These are phyloP conservation scores for Durio zibethinus DNA, from an alignment of 345 rosid genomes.

Conservation along the genomic window DNA sequence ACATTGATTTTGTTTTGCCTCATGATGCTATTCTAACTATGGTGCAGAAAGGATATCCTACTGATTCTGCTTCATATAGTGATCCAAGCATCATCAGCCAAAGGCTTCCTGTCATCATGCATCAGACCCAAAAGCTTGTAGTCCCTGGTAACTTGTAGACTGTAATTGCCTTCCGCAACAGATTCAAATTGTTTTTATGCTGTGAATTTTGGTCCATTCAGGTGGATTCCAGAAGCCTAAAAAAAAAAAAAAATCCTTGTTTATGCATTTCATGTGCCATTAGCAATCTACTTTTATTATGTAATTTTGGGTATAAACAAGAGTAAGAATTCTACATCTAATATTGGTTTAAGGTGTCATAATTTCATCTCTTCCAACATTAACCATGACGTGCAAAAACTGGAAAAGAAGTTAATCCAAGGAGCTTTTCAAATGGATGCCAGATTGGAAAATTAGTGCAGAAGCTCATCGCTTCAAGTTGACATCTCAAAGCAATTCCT, in stretches of 20 bases:
- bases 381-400: background rate
- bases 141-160: slow-evolving; percentile 37
- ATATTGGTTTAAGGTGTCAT: background rate
- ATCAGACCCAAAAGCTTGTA: slow-evolving; percentile 66
- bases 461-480: too few relatives aligned
- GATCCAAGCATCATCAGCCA: slow-evolving; percentile 87
- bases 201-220: slow-evolving; percentile 7
- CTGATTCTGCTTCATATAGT: slow-evolving; percentile 66
- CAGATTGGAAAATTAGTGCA: too few relatives aligned
- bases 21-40: slow-evolving; percentile 18
- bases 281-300: background rate
- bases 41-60: slow-evolving; percentile 85
- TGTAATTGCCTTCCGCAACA: slow-evolving; percentile 8
- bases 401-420: background rate
- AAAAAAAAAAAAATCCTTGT: background rate
- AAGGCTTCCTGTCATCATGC: slow-evolving; percentile 78
- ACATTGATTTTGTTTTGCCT: background rate
- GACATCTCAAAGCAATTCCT: too few relatives aligned
- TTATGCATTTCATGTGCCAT: background rate
- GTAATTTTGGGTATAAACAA: background rate
- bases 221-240: slow-evolving; percentile 3
- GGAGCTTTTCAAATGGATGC: background rate
- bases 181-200: slow-evolving; percentile 12
- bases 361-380: background rate
- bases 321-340: background rate